These are phyloP conservation scores for Erucastrum elatum DNA, from an alignment of 345 rosid genomes.

Conservation along the genomic window DNA sequence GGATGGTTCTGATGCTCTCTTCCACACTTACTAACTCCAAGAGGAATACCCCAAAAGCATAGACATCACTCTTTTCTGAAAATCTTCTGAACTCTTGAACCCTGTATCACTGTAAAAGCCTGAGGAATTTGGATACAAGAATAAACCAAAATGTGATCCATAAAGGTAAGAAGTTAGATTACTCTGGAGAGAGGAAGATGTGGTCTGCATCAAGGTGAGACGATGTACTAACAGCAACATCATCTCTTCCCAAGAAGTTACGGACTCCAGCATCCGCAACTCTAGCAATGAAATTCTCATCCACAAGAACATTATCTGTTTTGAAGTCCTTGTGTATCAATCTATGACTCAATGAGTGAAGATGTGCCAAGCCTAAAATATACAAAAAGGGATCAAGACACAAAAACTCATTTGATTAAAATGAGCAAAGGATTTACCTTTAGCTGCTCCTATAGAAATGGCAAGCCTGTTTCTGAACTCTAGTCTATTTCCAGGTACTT, in stretches of 20 bases:
- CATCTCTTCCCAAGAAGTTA: constrained; percentile 71
- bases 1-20: constrained; percentile 60
- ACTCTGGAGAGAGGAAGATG: constrained; percentile 91
- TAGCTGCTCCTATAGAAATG: constrained; percentile 90
- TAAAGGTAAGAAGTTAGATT: constrained; percentile 18
- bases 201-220: constrained; percentile 61
- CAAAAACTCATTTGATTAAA: neutral
- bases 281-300: constrained; percentile 78
- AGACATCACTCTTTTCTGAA: constrained; percentile 53
- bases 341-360: constrained; percentile 80
- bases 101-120: constrained; percentile 40
- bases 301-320: constrained; percentile 92
- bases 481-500: constrained; percentile 67
- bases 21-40: constrained; percentile 72
- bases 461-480: constrained; percentile 92
- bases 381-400: neutral
- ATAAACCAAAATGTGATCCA: neutral
- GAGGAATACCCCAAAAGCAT: constrained; percentile 91
- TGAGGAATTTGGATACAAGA: constrained; percentile 15
- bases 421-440: constrained; percentile 75
- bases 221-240: constrained; percentile 61
- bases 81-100: constrained; percentile 64
- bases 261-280: constrained; percentile 94
- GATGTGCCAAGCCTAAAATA: constrained; percentile 82
- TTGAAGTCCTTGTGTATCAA: constrained; percentile 86